Evolutionary conservation across 129 eudicot species (phyloP).

Genomic region (Flaveria bidentis): DNA sequence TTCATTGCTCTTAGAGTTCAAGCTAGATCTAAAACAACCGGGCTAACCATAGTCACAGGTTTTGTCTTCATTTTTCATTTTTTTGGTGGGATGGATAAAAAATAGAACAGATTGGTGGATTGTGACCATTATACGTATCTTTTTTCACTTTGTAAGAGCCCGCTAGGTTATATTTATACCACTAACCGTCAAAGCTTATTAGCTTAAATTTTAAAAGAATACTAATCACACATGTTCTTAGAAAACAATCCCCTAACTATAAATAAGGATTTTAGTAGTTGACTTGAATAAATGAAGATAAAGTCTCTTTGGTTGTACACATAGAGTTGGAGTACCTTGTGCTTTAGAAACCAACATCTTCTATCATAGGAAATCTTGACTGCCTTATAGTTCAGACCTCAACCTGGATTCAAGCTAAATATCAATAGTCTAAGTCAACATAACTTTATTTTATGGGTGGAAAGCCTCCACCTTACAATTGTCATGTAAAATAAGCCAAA

Average conservation of each 20-base stretch:
- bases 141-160: no score
- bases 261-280: no score
- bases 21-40: not conserved
- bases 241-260: no score
- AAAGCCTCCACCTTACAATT: not conserved
- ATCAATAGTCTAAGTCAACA: not conserved
- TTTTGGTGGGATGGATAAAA: not conserved
- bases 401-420: not conserved
- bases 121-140: not conserved
- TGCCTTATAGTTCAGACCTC: not conserved
- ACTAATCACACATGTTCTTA: no score
- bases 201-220: no score
- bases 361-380: not conserved
- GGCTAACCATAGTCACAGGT: not conserved
- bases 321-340: not conserved
- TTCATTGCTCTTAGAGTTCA: conserved; percentile 1
- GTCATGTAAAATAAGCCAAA: not conserved
- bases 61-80: not conserved
- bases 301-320: no score
- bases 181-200: no score
- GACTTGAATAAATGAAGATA: no score
- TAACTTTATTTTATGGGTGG: not conserved
- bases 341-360: not conserved
- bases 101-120: not conserved
- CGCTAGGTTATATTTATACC: no score